phyloP scores from a whole-genome alignment of 2,329 filamentous ascomycete species.

The Madurella mycetomatis region DNA sequence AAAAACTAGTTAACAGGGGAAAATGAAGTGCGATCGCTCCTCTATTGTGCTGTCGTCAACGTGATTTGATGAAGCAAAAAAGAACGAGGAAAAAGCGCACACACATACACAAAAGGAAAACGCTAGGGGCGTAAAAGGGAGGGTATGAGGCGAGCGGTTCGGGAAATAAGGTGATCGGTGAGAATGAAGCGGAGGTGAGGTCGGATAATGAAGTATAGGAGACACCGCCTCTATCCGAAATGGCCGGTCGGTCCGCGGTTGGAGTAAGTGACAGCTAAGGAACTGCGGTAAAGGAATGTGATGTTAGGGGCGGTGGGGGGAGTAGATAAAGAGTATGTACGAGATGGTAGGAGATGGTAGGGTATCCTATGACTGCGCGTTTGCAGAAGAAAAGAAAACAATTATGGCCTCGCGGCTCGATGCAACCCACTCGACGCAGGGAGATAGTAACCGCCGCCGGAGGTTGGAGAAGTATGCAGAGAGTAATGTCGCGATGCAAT shows the following conservation, averaged over 20 bases:
- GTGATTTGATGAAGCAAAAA: not conserved
- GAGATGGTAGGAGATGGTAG: not conserved
- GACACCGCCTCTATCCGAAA: not conserved
- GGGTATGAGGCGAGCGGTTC: not conserved
- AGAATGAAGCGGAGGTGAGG: not conserved
- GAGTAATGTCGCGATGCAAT: not conserved
- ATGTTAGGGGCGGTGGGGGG: not conserved
- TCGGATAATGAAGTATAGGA: not conserved
- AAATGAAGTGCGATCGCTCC: not conserved
- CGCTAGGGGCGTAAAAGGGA: not conserved
- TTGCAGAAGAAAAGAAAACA: not conserved
- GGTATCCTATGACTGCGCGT: not conserved
- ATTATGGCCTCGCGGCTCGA: not conserved
- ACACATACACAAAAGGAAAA: not conserved
- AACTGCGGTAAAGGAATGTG: not conserved
- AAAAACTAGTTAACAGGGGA: not conserved
- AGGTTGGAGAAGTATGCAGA: not conserved
- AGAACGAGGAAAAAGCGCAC: too few species aligned
- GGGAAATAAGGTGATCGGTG: not conserved
- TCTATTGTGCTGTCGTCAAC: conserved; percentile 1
- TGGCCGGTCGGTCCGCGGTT: not conserved
- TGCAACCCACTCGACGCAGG: not conserved
- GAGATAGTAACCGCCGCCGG: not conserved
- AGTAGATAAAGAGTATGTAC: too few species aligned
- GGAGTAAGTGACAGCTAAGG: not conserved